Base-by-base conservation (phyloP, 2,329 filamentous ascomycete species). In the Cyphellophora attinorum region DNA sequence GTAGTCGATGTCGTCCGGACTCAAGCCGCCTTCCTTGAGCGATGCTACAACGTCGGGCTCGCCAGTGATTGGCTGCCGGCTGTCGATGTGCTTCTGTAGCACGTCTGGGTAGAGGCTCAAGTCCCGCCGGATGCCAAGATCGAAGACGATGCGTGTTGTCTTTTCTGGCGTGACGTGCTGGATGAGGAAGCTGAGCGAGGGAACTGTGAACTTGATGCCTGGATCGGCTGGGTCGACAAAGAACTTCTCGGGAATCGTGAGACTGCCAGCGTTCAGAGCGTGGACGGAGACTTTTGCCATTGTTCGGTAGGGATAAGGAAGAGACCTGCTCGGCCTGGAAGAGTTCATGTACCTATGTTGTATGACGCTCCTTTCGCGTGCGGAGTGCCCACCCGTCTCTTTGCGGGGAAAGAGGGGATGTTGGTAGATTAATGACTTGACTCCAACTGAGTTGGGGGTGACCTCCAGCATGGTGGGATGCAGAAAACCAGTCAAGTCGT, bases 161-260 rank as follows among this genome's bases (percentile, higher is more conserved):
- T 48, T 47, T 13, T 36, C 37, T 14, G 19, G 19, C 19, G 31
- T 3, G 27, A 30, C 11, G 16, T 28, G 21, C 21, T 57, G 60
- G 19, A 74, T 60, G 2, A 75, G 55, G 44, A 74, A 75, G 1
- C 62, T 62, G 2, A 74, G 54, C 0, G 67, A 72, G 1, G 70
- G 70, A 0, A 73, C 69, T 3, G 65, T 70, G 19, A 11, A n/a
- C 13, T 29, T 29, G 19, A 41, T 43, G 5, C 39, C 35, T 8
- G 44, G 35, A 23, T 48, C 46, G 12, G 44, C 45, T 6, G 49
- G 51, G 23, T 43, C 38, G 8, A 53, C 43, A 28, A 51, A 53
- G 34, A 47, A 51, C 15, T n/a, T 30, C 15, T 14, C 12, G 29
- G 27, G 36, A 17, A 33, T 40, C 29, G 34, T 40, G 38, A 37